These are phyloP conservation scores for Rutstroemia sydowiana DNA, from an alignment of 2,329 filamentous ascomycete species.

Conservation along the genomic window DNA sequence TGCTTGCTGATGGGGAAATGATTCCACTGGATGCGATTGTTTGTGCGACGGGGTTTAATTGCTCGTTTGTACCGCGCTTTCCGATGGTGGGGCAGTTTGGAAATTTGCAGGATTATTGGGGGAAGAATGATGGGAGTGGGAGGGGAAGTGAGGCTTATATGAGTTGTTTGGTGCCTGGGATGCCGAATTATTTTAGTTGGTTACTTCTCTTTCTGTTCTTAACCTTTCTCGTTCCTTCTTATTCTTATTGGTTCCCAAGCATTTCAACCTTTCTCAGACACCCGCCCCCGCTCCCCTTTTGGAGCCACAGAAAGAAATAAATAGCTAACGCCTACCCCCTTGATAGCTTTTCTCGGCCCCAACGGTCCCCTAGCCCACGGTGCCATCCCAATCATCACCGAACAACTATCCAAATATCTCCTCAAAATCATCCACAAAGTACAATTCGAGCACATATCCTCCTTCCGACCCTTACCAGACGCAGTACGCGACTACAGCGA, in stretches of 20 bases:
- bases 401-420: conserved; percentile 42
- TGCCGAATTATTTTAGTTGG: conserved; percentile 22
- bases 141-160: conserved; percentile 30
- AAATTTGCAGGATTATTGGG: conserved; percentile 18
- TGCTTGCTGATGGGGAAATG: conserved; percentile 32
- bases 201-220: not conserved
- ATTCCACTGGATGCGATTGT: conserved; percentile 32
- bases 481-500: conserved; percentile 30
- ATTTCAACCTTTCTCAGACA: not conserved
- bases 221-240: not conserved
- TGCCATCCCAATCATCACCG: conserved; percentile 33
- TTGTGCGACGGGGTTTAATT: conserved; percentile 32
- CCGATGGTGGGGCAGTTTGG: conserved; percentile 18
- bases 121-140: too few relatives aligned
- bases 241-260: not conserved
- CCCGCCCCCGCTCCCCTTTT: not conserved
- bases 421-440: conserved; percentile 40
- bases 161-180: conserved; percentile 24
- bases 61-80: conserved; percentile 23
- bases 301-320: too few relatives aligned
- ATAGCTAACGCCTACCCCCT: not conserved
- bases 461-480: conserved; percentile 34
- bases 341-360: conserved; percentile 25
- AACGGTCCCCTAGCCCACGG: conserved; percentile 29
- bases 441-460: conserved; percentile 34